Percentiles rank a stretch among this genome's conserved stretches.
These are phyloP conservation scores for Triadica sebifera DNA, from an alignment of 345 rosid genomes.

Conservation along the genomic window DNA sequence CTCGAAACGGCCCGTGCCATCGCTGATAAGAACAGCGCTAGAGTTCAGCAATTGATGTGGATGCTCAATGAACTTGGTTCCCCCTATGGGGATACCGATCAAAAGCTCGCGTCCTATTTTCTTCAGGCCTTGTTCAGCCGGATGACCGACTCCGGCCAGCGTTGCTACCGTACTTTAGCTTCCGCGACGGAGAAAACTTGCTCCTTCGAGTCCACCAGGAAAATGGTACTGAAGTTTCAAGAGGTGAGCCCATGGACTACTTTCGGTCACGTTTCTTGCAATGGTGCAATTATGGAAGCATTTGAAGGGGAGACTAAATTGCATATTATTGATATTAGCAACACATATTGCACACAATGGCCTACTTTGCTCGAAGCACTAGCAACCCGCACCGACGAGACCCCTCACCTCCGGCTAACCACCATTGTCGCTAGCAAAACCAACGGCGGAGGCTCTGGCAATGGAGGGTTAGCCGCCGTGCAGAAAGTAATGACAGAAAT, in stretches of 20 bases:
- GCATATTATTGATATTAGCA: constrained; percentile 85
- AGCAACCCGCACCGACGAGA: constrained; percentile 89
- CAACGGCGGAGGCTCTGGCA: constrained; percentile 15
- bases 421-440: constrained; percentile 47
- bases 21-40: constrained; percentile 51
- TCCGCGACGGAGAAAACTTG: constrained; percentile 70
- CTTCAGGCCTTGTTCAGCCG: constrained; percentile 90
- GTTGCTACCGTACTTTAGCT: constrained; percentile 55
- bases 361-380: constrained; percentile 93
- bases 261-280: constrained; percentile 89
- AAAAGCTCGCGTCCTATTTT: constrained; percentile 80
- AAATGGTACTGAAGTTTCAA: constrained; percentile 77
- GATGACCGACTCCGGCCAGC: constrained; percentile 71
- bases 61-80: constrained; percentile 83
- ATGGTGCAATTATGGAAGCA: constrained; percentile 92
- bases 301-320: constrained; percentile 73
- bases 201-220: constrained; percentile 78
- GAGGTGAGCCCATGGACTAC: constrained; percentile 98
- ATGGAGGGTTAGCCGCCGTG: constrained; percentile 30
- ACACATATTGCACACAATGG: constrained; percentile 96
- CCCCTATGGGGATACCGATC: constrained; percentile 87
- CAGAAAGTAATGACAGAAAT: constrained; percentile 91
- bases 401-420: constrained; percentile 78
- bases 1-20: constrained; percentile 60
- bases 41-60: constrained; percentile 85